Evolutionary conservation across 768 basidiomycete genomes (phyloP).

Genomic region (Lactifluus echinatus): DNA sequence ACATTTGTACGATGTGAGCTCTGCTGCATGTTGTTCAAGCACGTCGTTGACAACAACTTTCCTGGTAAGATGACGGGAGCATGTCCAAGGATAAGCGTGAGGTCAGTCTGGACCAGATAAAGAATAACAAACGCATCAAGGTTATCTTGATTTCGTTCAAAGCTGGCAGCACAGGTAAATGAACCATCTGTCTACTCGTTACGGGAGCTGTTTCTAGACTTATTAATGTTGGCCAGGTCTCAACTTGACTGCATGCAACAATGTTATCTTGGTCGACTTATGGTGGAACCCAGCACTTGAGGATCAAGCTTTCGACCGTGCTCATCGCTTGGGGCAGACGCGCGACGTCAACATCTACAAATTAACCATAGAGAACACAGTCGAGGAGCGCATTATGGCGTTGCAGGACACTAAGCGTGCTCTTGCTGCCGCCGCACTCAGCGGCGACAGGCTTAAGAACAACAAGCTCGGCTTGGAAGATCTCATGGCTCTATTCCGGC

Average conservation of each 20-base stretch:
- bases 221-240: slow-evolving; percentile 44
- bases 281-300: slow-evolving; percentile 95
- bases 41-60: neutral
- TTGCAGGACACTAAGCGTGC: slow-evolving; percentile 91
- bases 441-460: slow-evolving; percentile 82
- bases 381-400: slow-evolving; percentile 82
- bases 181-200: neutral
- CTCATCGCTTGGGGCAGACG: slow-evolving; percentile 84
- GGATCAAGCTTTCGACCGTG: slow-evolving; percentile 92
- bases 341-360: slow-evolving; percentile 84
- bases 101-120: slow-evolving; percentile 64
- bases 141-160: slow-evolving; percentile 96
- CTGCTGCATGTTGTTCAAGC: neutral
- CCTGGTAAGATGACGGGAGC: slow-evolving; percentile 71
- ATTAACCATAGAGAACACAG: slow-evolving; percentile 77
- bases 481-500: slow-evolving; percentile 69
- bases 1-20: slow-evolving; percentile 80
- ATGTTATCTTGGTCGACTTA: slow-evolving; percentile 85
- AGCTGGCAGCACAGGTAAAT: slow-evolving; percentile 80
- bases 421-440: slow-evolving; percentile 73
- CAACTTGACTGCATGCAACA: slow-evolving; percentile 88
- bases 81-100: slow-evolving; percentile 76
- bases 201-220: neutral
- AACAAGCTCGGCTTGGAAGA: slow-evolving; percentile 81
- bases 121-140: slow-evolving; percentile 42